A percentile compares a stretch with the other conserved stretches of the same genome.
Evolutionary conservation across 1,139 yeast genomes (phyloP).

Genomic region (Nakaseomyces glabratus): DNA sequence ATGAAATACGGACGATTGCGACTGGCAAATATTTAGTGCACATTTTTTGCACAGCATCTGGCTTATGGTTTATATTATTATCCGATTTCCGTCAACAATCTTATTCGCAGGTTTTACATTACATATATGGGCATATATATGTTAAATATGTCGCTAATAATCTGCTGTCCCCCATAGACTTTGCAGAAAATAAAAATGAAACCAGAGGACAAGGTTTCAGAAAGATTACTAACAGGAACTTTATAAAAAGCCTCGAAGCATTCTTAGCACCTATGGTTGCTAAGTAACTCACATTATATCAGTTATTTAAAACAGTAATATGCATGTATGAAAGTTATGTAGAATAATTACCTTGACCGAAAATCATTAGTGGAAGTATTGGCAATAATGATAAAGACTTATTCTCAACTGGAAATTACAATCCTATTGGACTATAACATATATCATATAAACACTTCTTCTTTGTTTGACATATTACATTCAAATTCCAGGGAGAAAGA

Average conservation of each 20-base stretch:
- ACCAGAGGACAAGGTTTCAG: constrained; percentile 28
- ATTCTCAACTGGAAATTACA: too few species aligned
- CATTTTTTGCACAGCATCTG: constrained; percentile 69
- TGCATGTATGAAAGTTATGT: too few species aligned
- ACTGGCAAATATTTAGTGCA: constrained; percentile 75
- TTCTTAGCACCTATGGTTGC: constrained; percentile 28
- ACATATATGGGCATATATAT: constrained; percentile 60
- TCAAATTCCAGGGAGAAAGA: constrained; percentile 18
- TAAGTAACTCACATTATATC: constrained; percentile 10
- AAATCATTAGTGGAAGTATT: too few species aligned
- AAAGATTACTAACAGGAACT: constrained; percentile 26
- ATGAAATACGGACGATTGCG: constrained; percentile 54
- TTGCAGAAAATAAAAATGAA: constrained; percentile 25
- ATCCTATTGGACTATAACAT: too few species aligned
- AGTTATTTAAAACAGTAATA: neutral
- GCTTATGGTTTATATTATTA: constrained; percentile 63
- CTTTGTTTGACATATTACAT: neutral
- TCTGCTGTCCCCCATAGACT: constrained; percentile 26
- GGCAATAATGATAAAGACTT: too few species aligned
- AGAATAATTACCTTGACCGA: too few species aligned
- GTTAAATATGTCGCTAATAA: constrained; percentile 64
- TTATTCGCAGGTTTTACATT: constrained; percentile 51
- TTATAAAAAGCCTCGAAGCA: constrained; percentile 24
- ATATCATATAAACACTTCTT: too few species aligned
- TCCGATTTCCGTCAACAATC: constrained; percentile 61